A percentile compares a stretch with the other conserved stretches of the same genome.
Evolutionary conservation across 352 stramenopile species (phyloP).

Genomic region (Pythium utonaiense): DNA sequence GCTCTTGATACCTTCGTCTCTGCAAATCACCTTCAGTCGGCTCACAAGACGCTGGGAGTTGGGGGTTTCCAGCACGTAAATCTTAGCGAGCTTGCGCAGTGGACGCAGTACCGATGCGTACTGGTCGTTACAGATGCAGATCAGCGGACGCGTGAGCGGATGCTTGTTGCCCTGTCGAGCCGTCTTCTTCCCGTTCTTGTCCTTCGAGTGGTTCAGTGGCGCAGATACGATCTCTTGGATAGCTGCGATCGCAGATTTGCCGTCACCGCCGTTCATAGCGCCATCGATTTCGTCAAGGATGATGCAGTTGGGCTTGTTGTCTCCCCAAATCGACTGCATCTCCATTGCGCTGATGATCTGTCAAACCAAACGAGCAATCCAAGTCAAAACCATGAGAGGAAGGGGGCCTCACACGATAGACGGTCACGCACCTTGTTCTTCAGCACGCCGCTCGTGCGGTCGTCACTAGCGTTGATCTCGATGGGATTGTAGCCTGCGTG

Average conservation of each 20-base stretch:
- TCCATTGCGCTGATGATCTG: conserved; percentile 90
- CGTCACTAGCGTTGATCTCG: conserved; percentile 98
- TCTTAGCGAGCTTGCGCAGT: conserved; percentile 91
- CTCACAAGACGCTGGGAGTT: conserved; percentile 86
- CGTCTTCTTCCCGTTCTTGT: conserved; percentile 32
- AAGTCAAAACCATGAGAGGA: too few species aligned
- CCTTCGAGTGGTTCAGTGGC: conserved; percentile 47
- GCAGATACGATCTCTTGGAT: conserved; percentile 92
- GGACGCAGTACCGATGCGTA: conserved; percentile 93
- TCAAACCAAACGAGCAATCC: background rate
- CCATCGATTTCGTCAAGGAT: conserved; percentile 99
- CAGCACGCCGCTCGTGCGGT: conserved; percentile 90
- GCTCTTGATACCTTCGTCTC: conserved; percentile 82
- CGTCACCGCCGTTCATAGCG: conserved; percentile 86
- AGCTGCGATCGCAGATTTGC: conserved; percentile 81
- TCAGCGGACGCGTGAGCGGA: conserved; percentile 90
- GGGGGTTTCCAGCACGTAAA: conserved; percentile 90
- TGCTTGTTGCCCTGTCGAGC: conserved; percentile 37
- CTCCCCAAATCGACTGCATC: conserved; percentile 86
- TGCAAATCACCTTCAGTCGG: conserved; percentile 91
- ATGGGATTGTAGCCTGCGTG: conserved; percentile 97
- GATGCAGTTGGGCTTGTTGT: conserved; percentile 94
- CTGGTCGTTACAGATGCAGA: conserved; percentile 99
- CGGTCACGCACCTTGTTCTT: conserved; percentile 85
- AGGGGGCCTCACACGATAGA: too few species aligned